These are phyloP conservation scores for Malassezia dermatis DNA, from an alignment of 1,284 basidiomycete species.

Conservation along the genomic window DNA sequence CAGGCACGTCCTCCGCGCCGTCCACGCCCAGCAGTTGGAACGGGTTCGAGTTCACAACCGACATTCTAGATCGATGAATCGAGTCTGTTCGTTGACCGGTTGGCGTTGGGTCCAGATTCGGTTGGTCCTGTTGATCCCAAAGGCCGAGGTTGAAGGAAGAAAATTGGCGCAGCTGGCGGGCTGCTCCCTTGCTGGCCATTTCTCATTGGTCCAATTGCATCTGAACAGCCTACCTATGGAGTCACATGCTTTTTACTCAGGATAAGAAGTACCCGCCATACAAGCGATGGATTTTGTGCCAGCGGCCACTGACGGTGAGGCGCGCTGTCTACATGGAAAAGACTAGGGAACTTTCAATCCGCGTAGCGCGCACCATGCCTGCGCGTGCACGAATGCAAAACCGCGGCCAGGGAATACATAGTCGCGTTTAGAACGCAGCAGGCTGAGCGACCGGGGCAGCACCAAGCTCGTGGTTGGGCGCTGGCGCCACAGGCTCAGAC, in stretches of 20 bases:
- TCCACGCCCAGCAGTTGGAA: constrained; percentile 46
- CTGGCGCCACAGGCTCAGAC: constrained; percentile 10
- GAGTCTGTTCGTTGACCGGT: not conserved
- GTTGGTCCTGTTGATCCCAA: constrained; percentile 1
- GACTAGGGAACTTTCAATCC: constrained; percentile 6
- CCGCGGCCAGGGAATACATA: constrained; percentile 7
- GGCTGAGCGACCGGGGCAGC: constrained; percentile 21
- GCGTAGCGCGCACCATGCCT: constrained; percentile 10
- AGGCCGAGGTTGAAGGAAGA: constrained; percentile 5
- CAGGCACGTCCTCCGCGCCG: constrained; percentile 27
- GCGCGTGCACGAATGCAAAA: constrained; percentile 10
- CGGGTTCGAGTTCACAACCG: constrained; percentile 47
- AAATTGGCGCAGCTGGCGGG: not conserved
- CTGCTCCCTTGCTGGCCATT: not conserved
- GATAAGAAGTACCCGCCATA: not conserved
- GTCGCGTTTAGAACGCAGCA: constrained; percentile 24
- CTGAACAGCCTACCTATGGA: not conserved
- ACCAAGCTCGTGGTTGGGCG: not conserved
- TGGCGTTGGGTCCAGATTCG: not conserved
- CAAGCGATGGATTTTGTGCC: constrained; percentile 10
- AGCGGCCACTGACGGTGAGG: not conserved
- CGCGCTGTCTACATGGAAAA: constrained; percentile 12
- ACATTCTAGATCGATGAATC: constrained; percentile 25
- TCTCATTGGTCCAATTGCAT: not conserved
- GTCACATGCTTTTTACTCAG: constrained; percentile 11